Percentiles rank a stretch among this genome's conserved stretches.
These are phyloP conservation scores for Leishmania aethiopica DNA, from an alignment of 208 protist genomes.

Conservation along the genomic window DNA sequence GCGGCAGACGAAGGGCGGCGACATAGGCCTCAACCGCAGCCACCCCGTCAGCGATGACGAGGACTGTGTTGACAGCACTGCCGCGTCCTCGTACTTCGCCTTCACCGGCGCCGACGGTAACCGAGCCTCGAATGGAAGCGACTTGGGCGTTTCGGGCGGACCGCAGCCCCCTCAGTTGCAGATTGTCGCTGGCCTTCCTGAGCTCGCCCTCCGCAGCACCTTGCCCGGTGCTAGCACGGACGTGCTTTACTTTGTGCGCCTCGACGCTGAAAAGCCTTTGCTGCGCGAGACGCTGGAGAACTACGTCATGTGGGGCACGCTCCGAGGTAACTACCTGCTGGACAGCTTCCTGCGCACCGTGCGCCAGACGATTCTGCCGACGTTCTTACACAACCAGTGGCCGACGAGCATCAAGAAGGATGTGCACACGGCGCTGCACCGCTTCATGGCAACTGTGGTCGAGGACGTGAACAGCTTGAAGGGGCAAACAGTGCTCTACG, in stretches of 20 bases:
- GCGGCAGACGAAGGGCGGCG: slow-evolving; percentile 9
- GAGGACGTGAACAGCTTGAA: slow-evolving; percentile 95
- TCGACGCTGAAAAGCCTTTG: slow-evolving; percentile 81
- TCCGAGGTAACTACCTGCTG: slow-evolving; percentile 65
- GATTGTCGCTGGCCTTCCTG: slow-evolving; percentile 37
- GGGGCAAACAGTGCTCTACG: slow-evolving; percentile 98
- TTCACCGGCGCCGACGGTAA: background rate
- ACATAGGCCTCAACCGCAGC: slow-evolving; percentile 23
- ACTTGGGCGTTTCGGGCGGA: background rate
- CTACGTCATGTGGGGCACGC: slow-evolving; percentile 78
- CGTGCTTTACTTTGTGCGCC: slow-evolving; percentile 76
- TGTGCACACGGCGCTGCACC: slow-evolving; percentile 94
- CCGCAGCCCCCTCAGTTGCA: slow-evolving; percentile 25
- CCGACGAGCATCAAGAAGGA: slow-evolving; percentile 97
- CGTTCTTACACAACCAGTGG: slow-evolving; percentile 91
- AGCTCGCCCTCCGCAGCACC: slow-evolving; percentile 38
- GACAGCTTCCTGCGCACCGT: slow-evolving; percentile 91
- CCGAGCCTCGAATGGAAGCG: background rate
- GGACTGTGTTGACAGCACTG: slow-evolving; percentile 12
- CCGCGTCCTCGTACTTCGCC: background rate
- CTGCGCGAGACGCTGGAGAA: slow-evolving; percentile 89
- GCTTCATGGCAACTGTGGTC: slow-evolving; percentile 97
- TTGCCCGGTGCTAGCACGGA: slow-evolving; percentile 48
- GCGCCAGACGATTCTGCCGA: slow-evolving; percentile 80
- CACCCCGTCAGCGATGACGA: slow-evolving; percentile 21